Evolutionary conservation across 306 rosid species (phyloP).

Genomic region (Glycine soja): DNA sequence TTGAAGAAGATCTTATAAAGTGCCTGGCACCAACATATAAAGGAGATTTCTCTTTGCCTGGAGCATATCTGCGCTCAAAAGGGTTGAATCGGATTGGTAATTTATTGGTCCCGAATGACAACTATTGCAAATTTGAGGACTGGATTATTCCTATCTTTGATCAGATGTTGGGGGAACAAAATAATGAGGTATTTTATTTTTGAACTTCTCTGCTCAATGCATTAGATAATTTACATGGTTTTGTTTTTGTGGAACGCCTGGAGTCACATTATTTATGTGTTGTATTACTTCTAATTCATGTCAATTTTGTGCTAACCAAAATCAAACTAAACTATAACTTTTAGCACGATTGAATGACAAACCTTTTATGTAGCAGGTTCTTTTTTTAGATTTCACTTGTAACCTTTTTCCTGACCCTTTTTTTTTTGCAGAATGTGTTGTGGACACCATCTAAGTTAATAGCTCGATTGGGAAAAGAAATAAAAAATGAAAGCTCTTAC

Average conservation of each 20-base stretch:
- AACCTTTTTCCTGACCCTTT: background rate
- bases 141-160: conserved; percentile 94
- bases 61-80: conserved; percentile 77
- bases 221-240: too few relatives aligned
- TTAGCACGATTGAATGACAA: too few relatives aligned
- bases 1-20: conserved; percentile 93
- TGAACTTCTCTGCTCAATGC: background rate
- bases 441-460: conserved; percentile 94
- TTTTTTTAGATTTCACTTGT: background rate
- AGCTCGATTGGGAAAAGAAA: conserved; percentile 90
- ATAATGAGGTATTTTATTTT: conserved; percentile 59
- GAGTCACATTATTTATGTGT: too few relatives aligned
- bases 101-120: conserved; percentile 87
- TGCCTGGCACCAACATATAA: conserved; percentile 92
- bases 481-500: conserved; percentile 77
- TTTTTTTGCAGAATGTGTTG: conserved; percentile 60
- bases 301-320: background rate
- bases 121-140: conserved; percentile 95
- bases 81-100: conserved; percentile 97
- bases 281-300: background rate
- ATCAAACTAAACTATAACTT: background rate
- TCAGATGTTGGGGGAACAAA: conserved; percentile 89
- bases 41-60: conserved; percentile 82
- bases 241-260: too few relatives aligned
- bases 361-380: background rate